Evolutionary conservation across 257 asterid genomes (phyloP).

Genomic region (Apocynum venetum): DNA sequence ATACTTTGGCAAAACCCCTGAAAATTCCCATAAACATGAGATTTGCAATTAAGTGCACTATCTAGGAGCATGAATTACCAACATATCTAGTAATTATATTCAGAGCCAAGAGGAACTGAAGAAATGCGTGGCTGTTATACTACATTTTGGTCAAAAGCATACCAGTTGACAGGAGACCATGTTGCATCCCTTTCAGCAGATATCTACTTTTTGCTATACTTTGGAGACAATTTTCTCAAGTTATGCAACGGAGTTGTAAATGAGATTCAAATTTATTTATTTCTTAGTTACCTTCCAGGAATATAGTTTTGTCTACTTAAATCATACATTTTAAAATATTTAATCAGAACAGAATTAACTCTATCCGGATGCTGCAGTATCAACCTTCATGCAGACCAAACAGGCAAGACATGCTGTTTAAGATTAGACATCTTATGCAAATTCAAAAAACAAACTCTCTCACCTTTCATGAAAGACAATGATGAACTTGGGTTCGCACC

Average conservation of each 20-base stretch:
- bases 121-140: neutral
- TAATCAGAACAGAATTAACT: neutral
- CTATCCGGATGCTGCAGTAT: neutral
- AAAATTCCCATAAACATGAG: conserved; percentile 16
- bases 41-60: conserved; percentile 12
- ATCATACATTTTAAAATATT: neutral
- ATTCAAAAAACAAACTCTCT: neutral
- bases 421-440: neutral
- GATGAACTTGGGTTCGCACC: conserved; percentile 86
- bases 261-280: neutral
- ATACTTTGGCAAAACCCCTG: conserved; percentile 89
- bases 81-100: neutral
- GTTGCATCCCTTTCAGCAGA: neutral
- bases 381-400: neutral
- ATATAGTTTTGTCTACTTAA: neutral
- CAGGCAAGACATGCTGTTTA: neutral
- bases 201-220: neutral
- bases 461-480: conserved; percentile 89
- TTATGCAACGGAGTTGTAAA: neutral
- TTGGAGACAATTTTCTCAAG: neutral
- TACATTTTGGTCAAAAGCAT: neutral
- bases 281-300: neutral
- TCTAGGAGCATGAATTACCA: neutral
- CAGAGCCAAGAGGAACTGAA: neutral
- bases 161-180: neutral